phyloP scores from a whole-genome alignment of 768 basidiomycete species.

The Arthromyces matolae region DNA sequence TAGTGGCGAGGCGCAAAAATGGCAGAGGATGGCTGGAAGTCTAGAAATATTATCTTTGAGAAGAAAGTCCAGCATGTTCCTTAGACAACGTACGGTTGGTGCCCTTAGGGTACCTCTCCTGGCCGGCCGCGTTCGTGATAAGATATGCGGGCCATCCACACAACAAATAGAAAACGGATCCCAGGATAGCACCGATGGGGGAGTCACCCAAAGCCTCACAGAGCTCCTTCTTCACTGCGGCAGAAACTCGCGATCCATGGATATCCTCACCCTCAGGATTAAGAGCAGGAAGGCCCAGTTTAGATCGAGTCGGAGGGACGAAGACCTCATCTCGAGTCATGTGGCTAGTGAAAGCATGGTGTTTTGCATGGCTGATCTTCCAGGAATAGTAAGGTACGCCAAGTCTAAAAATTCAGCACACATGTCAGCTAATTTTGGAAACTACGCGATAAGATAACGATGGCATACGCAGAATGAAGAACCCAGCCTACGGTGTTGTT shows the following conservation, averaged over 20 bases:
- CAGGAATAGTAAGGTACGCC: constrained; percentile 97
- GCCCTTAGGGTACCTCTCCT: constrained; percentile 69
- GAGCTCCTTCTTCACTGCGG: constrained; percentile 68
- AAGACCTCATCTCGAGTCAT: constrained; percentile 96
- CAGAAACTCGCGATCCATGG: constrained; percentile 58
- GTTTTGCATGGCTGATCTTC: constrained; percentile 91
- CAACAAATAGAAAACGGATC: constrained; percentile 60
- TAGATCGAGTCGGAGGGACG: constrained; percentile 84
- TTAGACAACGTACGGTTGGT: constrained; percentile 65
- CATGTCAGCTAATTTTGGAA: constrained; percentile 25
- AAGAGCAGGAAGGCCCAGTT: constrained; percentile 60
- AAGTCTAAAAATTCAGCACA: constrained; percentile 46
- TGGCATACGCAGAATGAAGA: constrained; percentile 78
- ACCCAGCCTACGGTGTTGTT: constrained; percentile 94
- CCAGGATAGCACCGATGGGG: constrained; percentile 65
- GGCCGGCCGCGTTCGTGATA: constrained; percentile 80
- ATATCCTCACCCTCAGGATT: constrained; percentile 65
- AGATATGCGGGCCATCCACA: constrained; percentile 88
- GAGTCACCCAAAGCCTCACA: constrained; percentile 90
- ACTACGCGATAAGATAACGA: too few relatives aligned
- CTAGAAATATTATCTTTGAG: constrained; percentile 22
- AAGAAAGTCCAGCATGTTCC: too few relatives aligned
- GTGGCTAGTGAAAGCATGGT: constrained; percentile 93
- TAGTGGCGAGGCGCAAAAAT: constrained; percentile 87
- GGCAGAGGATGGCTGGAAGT: constrained; percentile 74